phyloP scores from a whole-genome alignment of 805 yeast species.

The Lipomyces orientalis region DNA sequence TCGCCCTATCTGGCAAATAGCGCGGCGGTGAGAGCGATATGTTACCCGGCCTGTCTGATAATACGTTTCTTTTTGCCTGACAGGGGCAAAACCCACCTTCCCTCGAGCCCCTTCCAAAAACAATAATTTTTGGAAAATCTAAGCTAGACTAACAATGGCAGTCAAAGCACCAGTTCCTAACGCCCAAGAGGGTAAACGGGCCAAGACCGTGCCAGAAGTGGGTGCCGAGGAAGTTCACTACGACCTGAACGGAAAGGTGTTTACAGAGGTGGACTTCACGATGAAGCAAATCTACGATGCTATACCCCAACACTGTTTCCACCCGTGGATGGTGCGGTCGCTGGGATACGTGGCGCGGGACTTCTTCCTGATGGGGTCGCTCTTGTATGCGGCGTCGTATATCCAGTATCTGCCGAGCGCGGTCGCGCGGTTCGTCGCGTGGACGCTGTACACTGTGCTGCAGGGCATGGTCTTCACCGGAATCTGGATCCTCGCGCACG shows the following conservation, averaged over 20 bases:
- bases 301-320: constrained; percentile 77
- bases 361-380: constrained; percentile 48
- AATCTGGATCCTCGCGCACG: constrained; percentile 86
- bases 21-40: background rate
- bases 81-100: background rate
- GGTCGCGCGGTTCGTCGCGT: constrained; percentile 57
- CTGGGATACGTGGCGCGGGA: constrained; percentile 73
- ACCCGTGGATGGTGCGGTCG: constrained; percentile 61
- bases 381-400: constrained; percentile 57
- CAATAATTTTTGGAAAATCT: background rate
- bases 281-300: constrained; percentile 75
- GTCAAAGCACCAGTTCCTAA: background rate
- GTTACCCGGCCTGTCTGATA: constrained; percentile 1
- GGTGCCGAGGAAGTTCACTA: background rate
- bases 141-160: background rate
- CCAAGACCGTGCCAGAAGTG: background rate
- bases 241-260: constrained; percentile 39
- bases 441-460: constrained; percentile 60
- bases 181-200: background rate
- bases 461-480: constrained; percentile 78
- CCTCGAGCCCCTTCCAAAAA: background rate
- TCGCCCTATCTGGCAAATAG: no score
- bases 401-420: constrained; percentile 58
- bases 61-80: background rate
- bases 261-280: constrained; percentile 54